phyloP scores from a whole-genome alignment of 2,329 filamentous ascomycete genomes.

The Phoma sp. region DNA sequence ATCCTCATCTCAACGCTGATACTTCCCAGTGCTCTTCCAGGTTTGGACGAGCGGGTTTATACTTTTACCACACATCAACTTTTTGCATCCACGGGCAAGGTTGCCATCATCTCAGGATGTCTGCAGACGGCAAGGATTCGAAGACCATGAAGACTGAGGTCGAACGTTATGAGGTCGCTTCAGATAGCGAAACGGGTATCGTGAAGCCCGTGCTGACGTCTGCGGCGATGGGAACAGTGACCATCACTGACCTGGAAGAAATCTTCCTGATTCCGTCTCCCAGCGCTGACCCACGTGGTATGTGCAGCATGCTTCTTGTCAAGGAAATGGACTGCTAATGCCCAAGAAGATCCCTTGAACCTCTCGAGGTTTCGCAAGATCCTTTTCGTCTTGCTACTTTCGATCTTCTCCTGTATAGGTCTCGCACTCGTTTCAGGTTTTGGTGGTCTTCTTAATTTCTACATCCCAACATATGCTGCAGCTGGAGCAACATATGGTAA shows the following conservation, averaged over 20 bases:
- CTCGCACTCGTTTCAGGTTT: slow-evolving; percentile 51
- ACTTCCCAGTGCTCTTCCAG: slow-evolving; percentile 13
- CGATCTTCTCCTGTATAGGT: slow-evolving; percentile 48
- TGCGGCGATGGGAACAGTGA: slow-evolving; percentile 38
- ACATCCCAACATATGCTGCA: slow-evolving; percentile 49
- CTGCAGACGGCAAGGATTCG: slow-evolving; percentile 13
- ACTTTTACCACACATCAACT: not conserved
- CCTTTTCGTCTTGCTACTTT: slow-evolving; percentile 33
- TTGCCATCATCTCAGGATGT: not conserved
- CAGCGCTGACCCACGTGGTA: slow-evolving; percentile 38
- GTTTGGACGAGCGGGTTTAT: slow-evolving; percentile 18
- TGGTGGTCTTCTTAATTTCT: slow-evolving; percentile 51
- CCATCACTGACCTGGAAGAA: slow-evolving; percentile 34
- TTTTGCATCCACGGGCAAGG: too few relatives aligned
- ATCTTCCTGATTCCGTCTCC: slow-evolving; percentile 36
- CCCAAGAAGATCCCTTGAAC: slow-evolving; percentile 39
- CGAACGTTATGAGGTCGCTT: slow-evolving; percentile 22
- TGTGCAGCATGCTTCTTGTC: not conserved
- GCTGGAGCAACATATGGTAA: slow-evolving; percentile 42
- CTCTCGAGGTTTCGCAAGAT: slow-evolving; percentile 37
- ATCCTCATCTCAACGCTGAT: slow-evolving; percentile 2
- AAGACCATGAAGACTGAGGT: slow-evolving; percentile 16
- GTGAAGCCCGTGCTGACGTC: slow-evolving; percentile 12
- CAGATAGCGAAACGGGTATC: slow-evolving; percentile 11
- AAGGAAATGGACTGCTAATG: slow-evolving; percentile 1